Evolutionary conservation across 257 asterid species (phyloP).

Genomic region (Phtheirospermum japonicum): DNA sequence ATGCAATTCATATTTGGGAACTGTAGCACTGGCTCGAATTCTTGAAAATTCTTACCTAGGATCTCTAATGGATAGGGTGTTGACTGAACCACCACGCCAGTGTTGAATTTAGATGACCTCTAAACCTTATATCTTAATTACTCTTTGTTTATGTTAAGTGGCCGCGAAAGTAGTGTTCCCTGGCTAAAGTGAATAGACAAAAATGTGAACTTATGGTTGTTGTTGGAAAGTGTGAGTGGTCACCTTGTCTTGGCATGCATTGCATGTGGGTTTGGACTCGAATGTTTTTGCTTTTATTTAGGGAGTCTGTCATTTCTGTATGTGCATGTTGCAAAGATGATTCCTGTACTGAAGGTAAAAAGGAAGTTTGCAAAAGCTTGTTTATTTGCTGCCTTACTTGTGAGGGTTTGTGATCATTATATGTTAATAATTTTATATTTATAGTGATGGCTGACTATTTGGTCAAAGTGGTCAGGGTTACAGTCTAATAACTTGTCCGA

Average conservation of each 20-base stretch:
- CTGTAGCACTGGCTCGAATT: neutral
- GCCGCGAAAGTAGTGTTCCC: constrained; percentile 4
- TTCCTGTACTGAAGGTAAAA: neutral
- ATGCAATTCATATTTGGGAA: neutral
- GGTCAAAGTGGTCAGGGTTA: neutral
- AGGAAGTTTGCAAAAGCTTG: neutral
- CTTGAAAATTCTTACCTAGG: neutral
- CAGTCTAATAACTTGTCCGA: neutral
- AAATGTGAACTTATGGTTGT: constrained; percentile 5
- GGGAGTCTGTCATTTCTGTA: neutral
- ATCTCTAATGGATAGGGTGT: neutral
- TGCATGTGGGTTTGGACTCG: neutral
- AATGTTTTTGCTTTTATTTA: neutral
- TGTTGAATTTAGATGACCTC: neutral
- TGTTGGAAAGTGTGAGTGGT: constrained; percentile 6
- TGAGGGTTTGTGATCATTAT: neutral
- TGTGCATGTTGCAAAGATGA: neutral
- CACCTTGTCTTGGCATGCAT: neutral
- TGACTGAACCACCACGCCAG: neutral
- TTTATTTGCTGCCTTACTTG: neutral
- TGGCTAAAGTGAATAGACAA: too few species aligned
- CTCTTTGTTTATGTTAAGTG: neutral
- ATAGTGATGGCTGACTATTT: neutral
- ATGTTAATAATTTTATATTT: neutral
- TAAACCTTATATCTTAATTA: neutral